Percentiles rank a stretch among this genome's conserved stretches.
These are phyloP conservation scores for Chaetothyriales sp. DNA, from an alignment of 2,329 filamentous ascomycete genomes.

Conservation along the genomic window DNA sequence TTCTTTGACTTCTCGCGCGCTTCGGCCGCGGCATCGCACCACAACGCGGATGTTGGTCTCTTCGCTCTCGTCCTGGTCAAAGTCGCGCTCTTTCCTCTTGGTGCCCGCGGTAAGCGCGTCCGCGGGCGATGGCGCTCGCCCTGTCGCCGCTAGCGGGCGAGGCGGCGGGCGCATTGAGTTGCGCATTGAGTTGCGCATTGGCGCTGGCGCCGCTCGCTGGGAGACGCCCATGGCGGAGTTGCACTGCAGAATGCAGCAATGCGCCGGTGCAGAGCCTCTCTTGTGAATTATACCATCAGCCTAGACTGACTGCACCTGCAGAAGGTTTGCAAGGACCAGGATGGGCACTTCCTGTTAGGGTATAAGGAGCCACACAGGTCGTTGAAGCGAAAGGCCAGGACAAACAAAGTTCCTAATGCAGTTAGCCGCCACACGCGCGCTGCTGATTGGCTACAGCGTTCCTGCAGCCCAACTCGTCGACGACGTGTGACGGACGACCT, in stretches of 20 bases:
- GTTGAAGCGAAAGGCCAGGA: neutral
- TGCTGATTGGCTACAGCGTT: neutral
- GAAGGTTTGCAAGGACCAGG: neutral
- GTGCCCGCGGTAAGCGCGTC: slow-evolving; percentile 54
- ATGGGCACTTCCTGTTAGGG: neutral
- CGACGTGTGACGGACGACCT: no score
- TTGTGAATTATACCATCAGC: neutral
- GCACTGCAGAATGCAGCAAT: neutral
- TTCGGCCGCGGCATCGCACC: slow-evolving; percentile 83
- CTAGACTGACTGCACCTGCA: neutral
- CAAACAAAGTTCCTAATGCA: neutral
- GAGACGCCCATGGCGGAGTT: neutral
- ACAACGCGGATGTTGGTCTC: slow-evolving; percentile 98
- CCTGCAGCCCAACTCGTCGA: no score
- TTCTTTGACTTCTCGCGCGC: slow-evolving; percentile 80
- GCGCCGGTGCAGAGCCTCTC: neutral
- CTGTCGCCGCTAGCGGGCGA: slow-evolving; percentile 37
- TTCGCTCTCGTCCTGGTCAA: slow-evolving; percentile 55
- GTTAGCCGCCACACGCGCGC: neutral
- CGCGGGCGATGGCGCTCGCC: slow-evolving; percentile 54
- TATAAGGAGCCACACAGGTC: no score
- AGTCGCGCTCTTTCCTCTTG: slow-evolving; percentile 82
- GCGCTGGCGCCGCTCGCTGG: slow-evolving; percentile 19
- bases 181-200: slow-evolving; percentile 37
- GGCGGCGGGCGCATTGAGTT: slow-evolving; percentile 38